Evolutionary conservation across 1,284 basidiomycete genomes (phyloP).

Genomic region (Apiotrichum gracile): DNA sequence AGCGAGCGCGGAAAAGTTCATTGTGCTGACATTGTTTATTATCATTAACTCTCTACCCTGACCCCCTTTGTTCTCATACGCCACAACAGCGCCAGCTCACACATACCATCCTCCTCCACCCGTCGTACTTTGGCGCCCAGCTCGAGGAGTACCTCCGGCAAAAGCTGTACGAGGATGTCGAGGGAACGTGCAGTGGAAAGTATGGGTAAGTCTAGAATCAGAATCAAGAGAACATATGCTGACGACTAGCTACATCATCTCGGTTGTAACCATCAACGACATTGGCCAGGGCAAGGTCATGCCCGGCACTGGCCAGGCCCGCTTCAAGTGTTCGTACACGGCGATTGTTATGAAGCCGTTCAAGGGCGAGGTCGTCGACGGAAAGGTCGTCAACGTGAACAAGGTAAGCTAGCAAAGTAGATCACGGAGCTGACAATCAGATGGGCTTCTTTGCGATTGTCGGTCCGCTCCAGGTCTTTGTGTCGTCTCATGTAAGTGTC

Average conservation of each 20-base stretch:
- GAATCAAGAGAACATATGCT: neutral
- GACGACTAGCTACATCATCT: conserved; percentile 77
- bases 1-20: neutral
- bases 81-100: conserved; percentile 76
- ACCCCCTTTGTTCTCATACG: conserved; percentile 2
- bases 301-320: conserved; percentile 85
- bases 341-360: conserved; percentile 97
- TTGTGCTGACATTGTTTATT: conserved; percentile 25
- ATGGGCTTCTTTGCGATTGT: conserved; percentile 81
- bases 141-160: conserved; percentile 88
- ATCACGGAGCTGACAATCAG: conserved; percentile 49
- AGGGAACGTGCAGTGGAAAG: conserved; percentile 92
- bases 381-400: conserved; percentile 90
- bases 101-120: conserved; percentile 92
- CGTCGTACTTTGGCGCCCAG: conserved; percentile 94
- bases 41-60: neutral
- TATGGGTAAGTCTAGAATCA: conserved; percentile 56
- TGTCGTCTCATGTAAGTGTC: conserved; percentile 78
- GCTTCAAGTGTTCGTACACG: conserved; percentile 83
- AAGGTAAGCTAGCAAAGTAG: conserved; percentile 51
- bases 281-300: conserved; percentile 88
- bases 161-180: conserved; percentile 92
- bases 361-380: conserved; percentile 98
- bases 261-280: conserved; percentile 82
- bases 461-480: conserved; percentile 85